Percentiles rank a stretch among this genome's conserved stretches.
Conservation (phyloP, 164 flowering plant genomes). For the Pachysandra terminalis region DNA sequence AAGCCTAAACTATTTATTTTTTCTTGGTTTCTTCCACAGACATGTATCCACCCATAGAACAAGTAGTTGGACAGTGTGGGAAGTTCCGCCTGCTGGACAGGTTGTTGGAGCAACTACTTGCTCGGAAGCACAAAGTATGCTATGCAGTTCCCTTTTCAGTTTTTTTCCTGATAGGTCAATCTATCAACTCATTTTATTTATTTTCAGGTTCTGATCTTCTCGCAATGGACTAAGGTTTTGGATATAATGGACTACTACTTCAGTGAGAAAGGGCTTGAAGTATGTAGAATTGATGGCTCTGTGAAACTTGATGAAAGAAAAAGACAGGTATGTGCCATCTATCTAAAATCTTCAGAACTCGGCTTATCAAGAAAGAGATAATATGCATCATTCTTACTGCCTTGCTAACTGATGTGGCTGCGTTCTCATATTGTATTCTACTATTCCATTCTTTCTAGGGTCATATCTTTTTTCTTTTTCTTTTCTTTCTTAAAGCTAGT, state of each 20-base stretch:
- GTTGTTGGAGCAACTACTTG: conserved; percentile 51
- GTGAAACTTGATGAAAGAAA: conserved; percentile 72
- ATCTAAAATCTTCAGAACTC: too few species aligned
- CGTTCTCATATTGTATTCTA: not conserved
- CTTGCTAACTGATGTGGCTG: not conserved
- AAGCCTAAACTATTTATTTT: conserved; percentile 1
- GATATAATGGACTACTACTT: conserved; percentile 94
- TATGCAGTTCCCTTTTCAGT: not conserved
- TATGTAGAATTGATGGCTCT: conserved; percentile 89
- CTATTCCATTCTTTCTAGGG: too few species aligned
- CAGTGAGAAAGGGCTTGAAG: conserved; percentile 72
- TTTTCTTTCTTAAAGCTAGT: too few species aligned
- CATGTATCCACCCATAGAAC: conserved; percentile 73
- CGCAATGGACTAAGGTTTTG: conserved; percentile 90
- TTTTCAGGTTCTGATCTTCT: conserved; percentile 80
- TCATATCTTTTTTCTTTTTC: too few species aligned
- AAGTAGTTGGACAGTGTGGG: conserved; percentile 89
- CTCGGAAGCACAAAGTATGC: conserved; percentile 73
- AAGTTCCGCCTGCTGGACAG: conserved; percentile 81
- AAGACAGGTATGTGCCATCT: conserved; percentile 56
- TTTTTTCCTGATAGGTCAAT: not conserved
- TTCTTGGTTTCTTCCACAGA: conserved; percentile 35
- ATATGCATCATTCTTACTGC: too few species aligned
- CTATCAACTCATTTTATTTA: conserved; percentile 12
- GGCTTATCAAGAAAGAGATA: not conserved